A percentile compares a stretch with the other conserved stretches of the same genome.
These are phyloP conservation scores for Jaenimonas drosophilae DNA, from an alignment of 208 protist genomes.

Conservation along the genomic window DNA sequence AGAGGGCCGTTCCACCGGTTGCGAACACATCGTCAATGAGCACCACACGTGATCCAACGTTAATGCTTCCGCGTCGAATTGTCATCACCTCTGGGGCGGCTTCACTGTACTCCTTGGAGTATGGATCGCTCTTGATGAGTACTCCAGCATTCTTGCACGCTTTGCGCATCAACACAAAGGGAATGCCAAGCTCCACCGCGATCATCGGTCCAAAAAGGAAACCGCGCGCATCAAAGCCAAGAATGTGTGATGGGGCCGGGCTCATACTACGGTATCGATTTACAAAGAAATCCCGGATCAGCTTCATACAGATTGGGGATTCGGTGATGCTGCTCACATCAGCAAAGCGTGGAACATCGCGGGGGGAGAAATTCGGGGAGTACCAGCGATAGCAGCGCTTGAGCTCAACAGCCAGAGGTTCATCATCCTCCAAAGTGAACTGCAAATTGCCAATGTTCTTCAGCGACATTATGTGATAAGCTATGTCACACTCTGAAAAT, in stretches of 20 bases:
- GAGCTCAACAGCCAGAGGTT: conserved; percentile 34
- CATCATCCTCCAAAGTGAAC: conserved; percentile 30
- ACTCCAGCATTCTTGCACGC: conserved; percentile 77
- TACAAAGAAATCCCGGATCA: conserved; percentile 77
- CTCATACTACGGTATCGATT: conserved; percentile 55
- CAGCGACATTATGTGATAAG: conserved; percentile 25
- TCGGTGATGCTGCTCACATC: conserved; percentile 85
- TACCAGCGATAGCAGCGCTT: conserved; percentile 79
- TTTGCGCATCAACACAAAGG: conserved; percentile 90
- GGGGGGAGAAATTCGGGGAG: conserved; percentile 78
- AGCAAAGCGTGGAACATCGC: conserved; percentile 80
- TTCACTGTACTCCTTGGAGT: conserved; percentile 88
- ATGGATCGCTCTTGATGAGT: conserved; percentile 80
- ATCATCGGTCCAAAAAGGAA: conserved; percentile 87
- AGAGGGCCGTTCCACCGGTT: conserved; percentile 83
- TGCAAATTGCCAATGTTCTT: conserved; percentile 32
- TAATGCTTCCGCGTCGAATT: conserved; percentile 69
- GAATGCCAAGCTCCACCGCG: conserved; percentile 76
- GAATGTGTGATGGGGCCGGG: conserved; percentile 61
- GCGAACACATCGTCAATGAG: conserved; percentile 90
- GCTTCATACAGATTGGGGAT: conserved; percentile 57
- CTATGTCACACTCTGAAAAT: no score
- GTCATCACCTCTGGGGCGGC: conserved; percentile 72
- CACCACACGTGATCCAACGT: conserved; percentile 61
- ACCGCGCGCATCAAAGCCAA: conserved; percentile 86